These are phyloP conservation scores for Pulveroboletus sp. DNA, from an alignment of 768 basidiomycete genomes.

Conservation along the genomic window DNA sequence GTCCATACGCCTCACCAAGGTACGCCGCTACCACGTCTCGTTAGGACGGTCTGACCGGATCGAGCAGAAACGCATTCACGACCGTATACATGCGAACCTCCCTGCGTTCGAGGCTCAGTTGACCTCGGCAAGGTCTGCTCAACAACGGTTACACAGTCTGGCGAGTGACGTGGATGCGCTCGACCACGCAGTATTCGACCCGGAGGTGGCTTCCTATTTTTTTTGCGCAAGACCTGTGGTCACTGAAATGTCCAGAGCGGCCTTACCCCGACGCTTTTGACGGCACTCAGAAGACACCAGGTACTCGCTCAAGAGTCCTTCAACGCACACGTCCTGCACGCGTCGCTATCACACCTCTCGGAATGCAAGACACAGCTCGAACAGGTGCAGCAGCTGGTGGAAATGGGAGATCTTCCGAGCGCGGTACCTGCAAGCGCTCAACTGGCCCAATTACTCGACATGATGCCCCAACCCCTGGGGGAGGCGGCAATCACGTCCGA, in stretches of 20 bases:
- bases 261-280: conserved; percentile 56
- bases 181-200: conserved; percentile 46
- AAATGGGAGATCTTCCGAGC: conserved; percentile 59
- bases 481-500: conserved; percentile 51
- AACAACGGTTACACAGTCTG: conserved; percentile 52
- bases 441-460: conserved; percentile 43
- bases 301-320: conserved; percentile 57
- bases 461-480: conserved; percentile 48
- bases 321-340: conserved; percentile 48
- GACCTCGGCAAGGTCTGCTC: conserved; percentile 58
- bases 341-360: conserved; percentile 53
- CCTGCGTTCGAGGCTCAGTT: conserved; percentile 63
- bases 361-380: conserved; percentile 47
- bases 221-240: conserved; percentile 3
- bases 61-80: conserved; percentile 61
- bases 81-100: conserved; percentile 63
- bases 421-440: conserved; percentile 46
- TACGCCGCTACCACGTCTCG: conserved; percentile 26
- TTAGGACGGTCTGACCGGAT: conserved; percentile 4
- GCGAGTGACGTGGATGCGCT: conserved; percentile 51
- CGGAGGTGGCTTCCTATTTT: conserved; percentile 44
- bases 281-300: conserved; percentile 54
- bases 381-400: conserved; percentile 42
- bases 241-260: conserved; percentile 50
- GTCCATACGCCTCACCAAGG: conserved; percentile 69